Base-by-base conservation (phyloP, 2,329 filamentous ascomycete genomes). In the Aspergillus sp. region DNA sequence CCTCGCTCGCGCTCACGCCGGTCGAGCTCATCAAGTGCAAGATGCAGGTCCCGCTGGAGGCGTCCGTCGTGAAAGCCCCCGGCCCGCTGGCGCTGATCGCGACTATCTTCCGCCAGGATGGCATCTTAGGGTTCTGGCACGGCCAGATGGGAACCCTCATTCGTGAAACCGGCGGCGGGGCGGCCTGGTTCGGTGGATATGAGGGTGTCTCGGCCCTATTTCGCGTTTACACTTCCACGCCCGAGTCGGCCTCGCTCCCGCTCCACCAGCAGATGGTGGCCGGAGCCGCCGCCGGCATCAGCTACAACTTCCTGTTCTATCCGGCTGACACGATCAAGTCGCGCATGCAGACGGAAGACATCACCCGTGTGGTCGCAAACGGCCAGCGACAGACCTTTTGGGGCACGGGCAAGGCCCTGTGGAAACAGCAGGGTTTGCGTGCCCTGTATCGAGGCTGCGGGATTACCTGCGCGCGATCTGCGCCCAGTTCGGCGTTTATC, bases 11-110 rank as follows among this genome's bases (percentile, higher is more conserved):
- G 30, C 83, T 99, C 56, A 99, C 94, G 0, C 94, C 94, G 0
- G 90, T 99, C 60, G 94, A 99, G 75, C 83, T 99, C 48, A 89
- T 99, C 68, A 99, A 99, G 75, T 99, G 94, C 82, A 95, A 94
- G 74, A 95, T 99, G 76, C 94, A 99, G 71, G 92, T 93, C 1
- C 90, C 82, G 14, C 51, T 75, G 4, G 69, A 67, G 20, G 65
- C 65, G 2, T 70, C 70, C 3, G 62, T 58, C 10, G 47, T 57
- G 11, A 77, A 75, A 11, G 73, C 80, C 3, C 80, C 88, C 4
- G 82, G 82, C 1, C 87, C 91, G 0, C 67, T 89, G 11, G 74
- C 82, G 4, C 85, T 96, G 40, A 88, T 97, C 41, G 79, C 81
- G 22, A 84, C 91, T 24, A 84, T 97, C 8, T 95, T 90, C 66